Percentiles rank a stretch among this genome's conserved stretches.
Evolutionary conservation across 345 rosid species (phyloP).

Genomic region (Pistacia integerrima): DNA sequence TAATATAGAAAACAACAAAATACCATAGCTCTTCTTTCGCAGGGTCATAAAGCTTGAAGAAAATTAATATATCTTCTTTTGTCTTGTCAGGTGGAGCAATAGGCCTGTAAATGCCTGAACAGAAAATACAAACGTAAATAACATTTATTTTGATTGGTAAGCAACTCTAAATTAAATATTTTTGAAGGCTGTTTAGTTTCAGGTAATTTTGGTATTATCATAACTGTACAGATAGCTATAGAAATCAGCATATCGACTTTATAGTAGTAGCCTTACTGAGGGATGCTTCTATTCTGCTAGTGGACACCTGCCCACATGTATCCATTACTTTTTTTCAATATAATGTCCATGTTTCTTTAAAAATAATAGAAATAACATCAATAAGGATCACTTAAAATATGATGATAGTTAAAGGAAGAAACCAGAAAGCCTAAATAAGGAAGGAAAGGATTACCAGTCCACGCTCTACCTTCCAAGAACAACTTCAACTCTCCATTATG

Average conservation of each 20-base stretch:
- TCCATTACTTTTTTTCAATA: too few relatives aligned
- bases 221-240: too few relatives aligned
- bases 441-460: slow-evolving; percentile 52
- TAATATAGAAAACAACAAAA: slow-evolving; percentile 1
- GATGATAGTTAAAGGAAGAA: background rate
- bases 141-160: background rate
- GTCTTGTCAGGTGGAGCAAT: slow-evolving; percentile 57
- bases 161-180: too few relatives aligned
- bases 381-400: too few relatives aligned
- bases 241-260: too few relatives aligned
- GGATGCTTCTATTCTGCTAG: background rate
- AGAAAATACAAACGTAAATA: slow-evolving; percentile 13
- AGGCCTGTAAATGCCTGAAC: slow-evolving; percentile 57
- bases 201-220: too few relatives aligned
- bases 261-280: too few relatives aligned
- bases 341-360: background rate
- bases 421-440: background rate
- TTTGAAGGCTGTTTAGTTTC: too few relatives aligned
- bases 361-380: too few relatives aligned
- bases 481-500: slow-evolving; percentile 64
- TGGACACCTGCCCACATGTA: background rate
- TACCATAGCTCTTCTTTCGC: slow-evolving; percentile 64
- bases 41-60: slow-evolving; percentile 77
- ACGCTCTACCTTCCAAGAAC: slow-evolving; percentile 70
- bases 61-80: slow-evolving; percentile 69